These are phyloP conservation scores for Ophioceras dolichostomum DNA, from an alignment of 2,329 filamentous ascomycete genomes.

Conservation along the genomic window DNA sequence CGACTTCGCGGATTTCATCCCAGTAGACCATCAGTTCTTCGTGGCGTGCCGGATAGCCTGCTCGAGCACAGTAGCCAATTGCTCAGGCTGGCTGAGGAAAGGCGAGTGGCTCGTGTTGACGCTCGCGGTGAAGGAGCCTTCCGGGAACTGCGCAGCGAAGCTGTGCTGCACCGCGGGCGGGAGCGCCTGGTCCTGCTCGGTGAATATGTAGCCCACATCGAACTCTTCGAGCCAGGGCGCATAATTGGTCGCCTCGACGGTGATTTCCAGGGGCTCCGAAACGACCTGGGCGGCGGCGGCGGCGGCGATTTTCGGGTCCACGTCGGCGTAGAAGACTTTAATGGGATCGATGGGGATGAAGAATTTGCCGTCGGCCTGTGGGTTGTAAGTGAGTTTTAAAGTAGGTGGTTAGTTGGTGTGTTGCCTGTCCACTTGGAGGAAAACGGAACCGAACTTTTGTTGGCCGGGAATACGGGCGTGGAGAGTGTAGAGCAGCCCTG, in stretches of 20 bases:
- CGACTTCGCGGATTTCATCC: too few species aligned
- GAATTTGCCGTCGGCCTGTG: conserved; percentile 4
- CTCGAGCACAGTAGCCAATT: conserved; percentile 22
- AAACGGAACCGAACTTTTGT: too few species aligned
- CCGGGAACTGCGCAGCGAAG: conserved; percentile 4
- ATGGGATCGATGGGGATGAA: conserved; percentile 2
- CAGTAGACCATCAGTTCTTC: too few species aligned
- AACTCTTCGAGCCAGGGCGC: conserved; percentile 5
- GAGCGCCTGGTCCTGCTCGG: conserved; percentile 5
- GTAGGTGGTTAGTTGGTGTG: neutral
- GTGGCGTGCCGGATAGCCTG: conserved; percentile 14
- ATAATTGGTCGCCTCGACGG: conserved; percentile 3
- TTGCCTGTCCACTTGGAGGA: too few species aligned
- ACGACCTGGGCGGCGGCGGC: conserved; percentile 2
- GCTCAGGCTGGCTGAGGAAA: conserved; percentile 31
- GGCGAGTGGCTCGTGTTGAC: conserved; percentile 33
- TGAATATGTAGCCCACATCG: conserved; percentile 3
- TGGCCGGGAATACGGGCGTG: too few species aligned
- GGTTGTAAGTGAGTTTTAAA: neutral
- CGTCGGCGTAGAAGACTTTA: conserved; percentile 5
- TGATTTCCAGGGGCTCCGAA: conserved; percentile 2
- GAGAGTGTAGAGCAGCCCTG: too few species aligned
- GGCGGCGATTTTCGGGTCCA: conserved; percentile 2
- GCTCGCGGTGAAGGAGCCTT: neutral
- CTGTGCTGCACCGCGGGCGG: conserved; percentile 2